Evolutionary conservation across 2,329 filamentous ascomycete species (phyloP), one percentile per base, ranked within the genome.

Genomic region (Colletotrichum sp.): DNA sequence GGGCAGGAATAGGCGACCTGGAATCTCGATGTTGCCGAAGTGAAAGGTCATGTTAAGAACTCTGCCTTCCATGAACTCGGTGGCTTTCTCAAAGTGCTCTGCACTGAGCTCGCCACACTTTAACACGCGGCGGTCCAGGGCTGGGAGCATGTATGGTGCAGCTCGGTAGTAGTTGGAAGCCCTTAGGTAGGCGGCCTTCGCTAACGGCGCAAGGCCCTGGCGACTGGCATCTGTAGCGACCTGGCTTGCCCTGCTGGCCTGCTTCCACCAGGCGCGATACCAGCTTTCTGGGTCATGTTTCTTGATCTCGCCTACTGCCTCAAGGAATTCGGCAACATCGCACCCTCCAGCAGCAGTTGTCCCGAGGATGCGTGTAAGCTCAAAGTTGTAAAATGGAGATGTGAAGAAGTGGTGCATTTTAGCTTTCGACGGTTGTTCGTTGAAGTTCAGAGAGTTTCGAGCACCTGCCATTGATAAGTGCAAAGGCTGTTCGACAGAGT

Each of bases 331-430:
- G 27, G 81, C 85, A 3, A 85, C 79, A 7, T 88, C 86, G 68
- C 79, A 80, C 0, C 87, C 87, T 5, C 81, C 82, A 16, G 77
- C 78, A 1, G 82, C 79, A 0, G 85, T 81, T 3, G 78, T 84
- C 60, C 82, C 84, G 7, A 88, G 82, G 28, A 88, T 65, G 7
- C 87, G 84, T 15, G 86, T 65, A 6, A 81, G 78, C 77, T 88
- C 87, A 75, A 88, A 88, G 77, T 88, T 80, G 82, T 86, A 87
- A 72, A 87, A 86, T 25, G 71, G 59, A 65, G 79, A 63, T 39
- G 55, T 70, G 76, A 84, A 68, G 25, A 68, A 59, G 22, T 68
- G 32, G 6, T 68, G 48, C 48, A 68, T 80, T 39, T 0, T 61
- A 25, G 55, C 55, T 15, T 32, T 66, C 8, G 36, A 32, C 5